Evolutionary conservation across 805 yeast genomes (phyloP).

Genomic region (Ogataea populi-albae): DNA sequence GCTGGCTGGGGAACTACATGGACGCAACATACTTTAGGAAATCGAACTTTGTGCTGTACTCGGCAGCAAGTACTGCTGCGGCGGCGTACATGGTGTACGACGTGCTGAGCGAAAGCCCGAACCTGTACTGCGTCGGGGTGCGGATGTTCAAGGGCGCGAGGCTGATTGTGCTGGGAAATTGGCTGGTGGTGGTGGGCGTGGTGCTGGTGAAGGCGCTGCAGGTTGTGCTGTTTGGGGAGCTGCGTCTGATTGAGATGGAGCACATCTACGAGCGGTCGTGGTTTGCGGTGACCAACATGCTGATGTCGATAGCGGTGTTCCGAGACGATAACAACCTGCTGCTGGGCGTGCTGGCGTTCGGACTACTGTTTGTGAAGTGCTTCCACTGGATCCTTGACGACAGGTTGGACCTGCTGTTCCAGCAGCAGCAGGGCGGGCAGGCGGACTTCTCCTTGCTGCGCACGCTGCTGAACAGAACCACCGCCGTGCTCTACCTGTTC

Average conservation of each 20-base stretch:
- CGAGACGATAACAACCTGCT: constrained; percentile 45
- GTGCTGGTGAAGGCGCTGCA: constrained; percentile 49
- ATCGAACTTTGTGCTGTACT: constrained; percentile 21
- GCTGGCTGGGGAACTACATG: too few relatives aligned
- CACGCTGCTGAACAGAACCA: constrained; percentile 35
- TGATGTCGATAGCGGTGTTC: constrained; percentile 56
- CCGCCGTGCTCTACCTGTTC: constrained; percentile 44
- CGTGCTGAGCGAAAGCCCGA: constrained; percentile 44
- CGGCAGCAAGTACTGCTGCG: constrained; percentile 33
- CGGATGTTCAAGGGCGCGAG: constrained; percentile 50
- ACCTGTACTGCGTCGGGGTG: constrained; percentile 47
- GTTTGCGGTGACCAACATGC: constrained; percentile 59
- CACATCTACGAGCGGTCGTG: constrained; percentile 66
- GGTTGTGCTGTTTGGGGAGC: constrained; percentile 62
- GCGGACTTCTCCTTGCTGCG: constrained; percentile 5
- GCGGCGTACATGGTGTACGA: constrained; percentile 36
- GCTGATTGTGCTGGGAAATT: constrained; percentile 40
- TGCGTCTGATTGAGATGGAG: constrained; percentile 73
- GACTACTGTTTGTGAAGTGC: constrained; percentile 54
- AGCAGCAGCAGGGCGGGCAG: constrained; percentile 26
- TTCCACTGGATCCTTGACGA: constrained; percentile 71
- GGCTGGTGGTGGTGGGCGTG: constrained; percentile 37
- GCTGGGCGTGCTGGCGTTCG: constrained; percentile 35
- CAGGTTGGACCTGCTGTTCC: constrained; percentile 48
- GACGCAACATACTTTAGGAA: constrained; percentile 7